Evolutionary conservation across 2,329 filamentous ascomycete species (phyloP), one percentile per base, ranked within the genome.

Genomic region (Hypoxylon rubiginosum): DNA sequence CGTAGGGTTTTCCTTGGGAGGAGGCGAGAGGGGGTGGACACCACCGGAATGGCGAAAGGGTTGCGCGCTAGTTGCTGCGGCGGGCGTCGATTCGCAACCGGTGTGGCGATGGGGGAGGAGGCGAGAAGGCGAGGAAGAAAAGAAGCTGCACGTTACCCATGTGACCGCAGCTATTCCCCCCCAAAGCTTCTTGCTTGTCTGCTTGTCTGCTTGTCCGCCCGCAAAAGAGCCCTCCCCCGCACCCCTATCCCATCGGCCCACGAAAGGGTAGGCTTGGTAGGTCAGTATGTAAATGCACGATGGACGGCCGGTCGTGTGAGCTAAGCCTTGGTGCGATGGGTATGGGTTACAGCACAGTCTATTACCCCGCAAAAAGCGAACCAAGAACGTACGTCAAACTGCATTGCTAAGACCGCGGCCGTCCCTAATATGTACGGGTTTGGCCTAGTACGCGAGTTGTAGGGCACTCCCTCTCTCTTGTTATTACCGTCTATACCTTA

Each of bases 321-420:
- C 46, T 58, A 39, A 49, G 45, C 24, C 24, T 55, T 64, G 63
- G 55, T 66, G 39, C 24, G 4, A 51, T n/a, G n/a, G n/a, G n/a
- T n/a, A 56, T 62, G 63, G 63, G 63, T 69, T 69, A 48, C 66
- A 69, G 50, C 19, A 66, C 68, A 36, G 46, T 58, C 56, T 48
- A 63, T 19, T 43, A 69, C 63, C 68, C 67, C 67, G 67, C 67
- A 69, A 69, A 67, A 69, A 55, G 28, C 55, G 41, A 43, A 58
- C 60, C 48, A 59, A 24, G 58, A 62, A 48, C 30, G 64, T 71
- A 67, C 68, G 66, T 71, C 68, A 71, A 69, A 56, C 53, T 69
- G 68, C 66, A 71, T 65, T n/a, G 58, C 54, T 55, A 64, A 43
- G 55, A 43, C 55, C 58, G 39, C 59, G 49, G 57, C 46, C 56